Evolutionary conservation across 495 filamentous ascomycete species (phyloP).

Genomic region (Sporormia fimetaria): DNA sequence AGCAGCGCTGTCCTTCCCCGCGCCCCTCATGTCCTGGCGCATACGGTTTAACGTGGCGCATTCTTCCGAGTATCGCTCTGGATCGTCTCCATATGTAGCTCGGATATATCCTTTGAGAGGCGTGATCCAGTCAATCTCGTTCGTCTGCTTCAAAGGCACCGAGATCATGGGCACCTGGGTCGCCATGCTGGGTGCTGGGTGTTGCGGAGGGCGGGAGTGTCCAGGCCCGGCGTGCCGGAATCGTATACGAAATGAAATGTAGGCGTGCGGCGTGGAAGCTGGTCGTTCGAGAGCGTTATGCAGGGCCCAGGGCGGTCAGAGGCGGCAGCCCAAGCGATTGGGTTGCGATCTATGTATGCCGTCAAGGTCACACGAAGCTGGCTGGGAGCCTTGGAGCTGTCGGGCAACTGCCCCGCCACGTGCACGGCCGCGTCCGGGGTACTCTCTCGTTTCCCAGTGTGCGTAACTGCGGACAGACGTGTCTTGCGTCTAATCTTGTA

Average conservation of each 20-base stretch:
- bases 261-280: too few relatives aligned
- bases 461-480: too few relatives aligned
- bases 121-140: conserved; percentile 95
- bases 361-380: too few relatives aligned
- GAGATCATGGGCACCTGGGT: conserved; percentile 84
- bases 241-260: not conserved
- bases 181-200: conserved; percentile 38
- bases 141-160: conserved; percentile 90
- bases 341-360: too few relatives aligned
- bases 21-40: conserved; percentile 96
- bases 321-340: too few relatives aligned
- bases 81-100: conserved; percentile 89
- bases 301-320: too few relatives aligned
- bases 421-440: too few relatives aligned
- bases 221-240: not conserved
- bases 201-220: conserved; percentile 12
- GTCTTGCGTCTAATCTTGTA: too few relatives aligned
- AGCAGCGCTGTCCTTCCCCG: conserved; percentile 90
- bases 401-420: too few relatives aligned
- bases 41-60: conserved; percentile 92
- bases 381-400: too few relatives aligned
- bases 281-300: too few relatives aligned
- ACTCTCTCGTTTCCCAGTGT: too few relatives aligned
- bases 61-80: conserved; percentile 87
- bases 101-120: conserved; percentile 91